Percentiles rank a stretch among this genome's conserved stretches.
phyloP scores from a whole-genome alignment of 805 yeast genomes.

The Starmerella kuoi region DNA sequence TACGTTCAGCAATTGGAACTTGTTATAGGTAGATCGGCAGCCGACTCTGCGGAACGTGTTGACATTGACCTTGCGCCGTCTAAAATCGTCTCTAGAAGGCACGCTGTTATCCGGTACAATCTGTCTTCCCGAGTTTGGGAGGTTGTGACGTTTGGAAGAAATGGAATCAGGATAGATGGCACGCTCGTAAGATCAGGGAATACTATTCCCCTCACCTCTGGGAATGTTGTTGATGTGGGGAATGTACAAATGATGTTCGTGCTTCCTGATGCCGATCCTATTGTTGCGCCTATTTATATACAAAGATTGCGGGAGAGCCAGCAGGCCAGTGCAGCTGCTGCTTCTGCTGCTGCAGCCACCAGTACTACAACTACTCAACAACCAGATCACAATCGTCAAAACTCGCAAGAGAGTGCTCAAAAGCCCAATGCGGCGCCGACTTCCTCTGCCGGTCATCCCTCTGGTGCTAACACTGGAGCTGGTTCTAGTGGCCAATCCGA shows the following conservation, averaged over 20 bases:
- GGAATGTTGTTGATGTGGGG: conserved; percentile 87
- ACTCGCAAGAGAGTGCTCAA: neutral
- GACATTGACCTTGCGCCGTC: conserved; percentile 95
- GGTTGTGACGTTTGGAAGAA: conserved; percentile 68
- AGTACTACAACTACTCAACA: neutral
- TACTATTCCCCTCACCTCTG: conserved; percentile 50
- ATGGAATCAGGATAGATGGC: conserved; percentile 86
- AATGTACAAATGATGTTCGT: conserved; percentile 99
- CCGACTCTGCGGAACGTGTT: conserved; percentile 25
- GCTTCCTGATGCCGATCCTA: conserved; percentile 78
- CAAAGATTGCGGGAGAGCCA: conserved; percentile 3
- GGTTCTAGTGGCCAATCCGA: neutral
- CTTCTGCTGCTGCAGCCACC: neutral
- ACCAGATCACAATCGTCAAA: neutral
- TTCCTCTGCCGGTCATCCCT: neutral
- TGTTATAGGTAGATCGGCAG: conserved; percentile 76
- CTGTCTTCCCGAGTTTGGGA: conserved; percentile 73
- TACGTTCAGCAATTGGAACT: conserved; percentile 71
- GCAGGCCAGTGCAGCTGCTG: neutral
- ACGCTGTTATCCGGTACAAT: conserved; percentile 75
- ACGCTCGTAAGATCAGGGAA: conserved; percentile 32
- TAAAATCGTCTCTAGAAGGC: conserved; percentile 87
- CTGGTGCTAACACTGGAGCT: neutral
- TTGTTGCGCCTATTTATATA: conserved; percentile 33
- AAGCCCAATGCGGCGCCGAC: neutral